phyloP scores from a whole-genome alignment of 257 asterid genomes.

The Gentiana dahurica region DNA sequence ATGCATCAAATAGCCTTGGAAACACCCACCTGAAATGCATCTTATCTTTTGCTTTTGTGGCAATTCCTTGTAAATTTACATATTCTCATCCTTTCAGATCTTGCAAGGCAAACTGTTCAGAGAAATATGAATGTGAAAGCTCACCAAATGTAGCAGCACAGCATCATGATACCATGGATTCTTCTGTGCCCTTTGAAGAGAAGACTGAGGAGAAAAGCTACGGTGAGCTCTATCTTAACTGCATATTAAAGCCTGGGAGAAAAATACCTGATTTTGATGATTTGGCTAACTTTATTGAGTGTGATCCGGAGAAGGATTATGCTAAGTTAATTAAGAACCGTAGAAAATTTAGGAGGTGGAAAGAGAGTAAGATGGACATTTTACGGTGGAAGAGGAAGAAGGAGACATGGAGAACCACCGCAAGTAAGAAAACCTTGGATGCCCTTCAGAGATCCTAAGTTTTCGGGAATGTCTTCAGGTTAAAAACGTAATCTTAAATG shows the following conservation, averaged over 20 bases:
- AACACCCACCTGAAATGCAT: not conserved
- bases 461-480: not conserved
- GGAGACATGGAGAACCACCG: slow-evolving; percentile 32
- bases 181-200: slow-evolving; percentile 33
- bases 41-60: not conserved
- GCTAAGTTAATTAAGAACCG: slow-evolving; percentile 56
- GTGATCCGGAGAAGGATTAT: slow-evolving; percentile 64
- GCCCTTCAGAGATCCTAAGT: not conserved
- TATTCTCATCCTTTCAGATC: slow-evolving; percentile 4
- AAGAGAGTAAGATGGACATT: slow-evolving; percentile 39
- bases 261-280: slow-evolving; percentile 33
- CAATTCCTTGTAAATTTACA: not conserved
- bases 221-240: slow-evolving; percentile 55
- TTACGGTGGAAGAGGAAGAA: slow-evolving; percentile 62
- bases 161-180: slow-evolving; percentile 11
- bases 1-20: not conserved
- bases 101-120: slow-evolving; percentile 10
- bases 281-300: slow-evolving; percentile 52
- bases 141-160: slow-evolving; percentile 17
- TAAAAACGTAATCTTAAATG: not conserved
- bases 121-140: slow-evolving; percentile 9
- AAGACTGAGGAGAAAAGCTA: slow-evolving; percentile 51
- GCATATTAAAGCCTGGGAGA: slow-evolving; percentile 16
- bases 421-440: slow-evolving; percentile 15
- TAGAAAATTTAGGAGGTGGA: slow-evolving; percentile 40